phyloP scores from a whole-genome alignment of 495 filamentous ascomycete species.

The Aspergillus hancockii region DNA sequence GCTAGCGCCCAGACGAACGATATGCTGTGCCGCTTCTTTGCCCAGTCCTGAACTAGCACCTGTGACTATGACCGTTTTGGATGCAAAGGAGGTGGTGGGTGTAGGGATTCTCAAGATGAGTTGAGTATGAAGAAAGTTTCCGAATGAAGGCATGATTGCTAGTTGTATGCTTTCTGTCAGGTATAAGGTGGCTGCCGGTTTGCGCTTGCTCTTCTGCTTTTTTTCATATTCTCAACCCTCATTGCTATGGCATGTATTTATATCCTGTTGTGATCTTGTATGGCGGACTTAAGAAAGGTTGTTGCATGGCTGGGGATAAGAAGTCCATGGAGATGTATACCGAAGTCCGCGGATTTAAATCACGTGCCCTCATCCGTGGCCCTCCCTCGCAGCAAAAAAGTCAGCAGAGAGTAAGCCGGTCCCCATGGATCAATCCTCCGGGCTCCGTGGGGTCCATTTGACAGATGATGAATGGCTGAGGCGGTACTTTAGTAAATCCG shows the following conservation, averaged over 20 bases:
- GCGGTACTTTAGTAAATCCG: too few relatives aligned
- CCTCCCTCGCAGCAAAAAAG: too few relatives aligned
- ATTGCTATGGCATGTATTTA: background rate
- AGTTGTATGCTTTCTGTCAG: background rate
- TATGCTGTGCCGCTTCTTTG: slow-evolving; percentile 10
- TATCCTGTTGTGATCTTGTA: background rate
- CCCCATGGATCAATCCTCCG: too few relatives aligned
- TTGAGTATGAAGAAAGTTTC: slow-evolving; percentile 7
- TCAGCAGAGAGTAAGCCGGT: too few relatives aligned
- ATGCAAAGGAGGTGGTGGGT: slow-evolving; percentile 7
- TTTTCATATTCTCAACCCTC: too few relatives aligned
- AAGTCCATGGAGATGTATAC: background rate
- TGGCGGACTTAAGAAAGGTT: background rate
- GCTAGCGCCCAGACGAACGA: slow-evolving; percentile 14
- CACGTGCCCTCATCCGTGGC: background rate
- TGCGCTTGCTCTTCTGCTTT: too few relatives aligned
- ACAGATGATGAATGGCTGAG: too few relatives aligned
- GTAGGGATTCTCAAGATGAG: background rate
- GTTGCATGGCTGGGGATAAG: too few relatives aligned
- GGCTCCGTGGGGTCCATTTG: too few relatives aligned
- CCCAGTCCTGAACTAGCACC: slow-evolving; percentile 14
- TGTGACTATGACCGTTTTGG: slow-evolving; percentile 13
- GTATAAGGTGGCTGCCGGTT: too few relatives aligned
- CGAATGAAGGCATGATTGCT: background rate
- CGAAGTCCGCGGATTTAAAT: slow-evolving; percentile 14